Evolutionary conservation across 345 rosid genomes (phyloP).

Genomic region (Arabis alpina): DNA sequence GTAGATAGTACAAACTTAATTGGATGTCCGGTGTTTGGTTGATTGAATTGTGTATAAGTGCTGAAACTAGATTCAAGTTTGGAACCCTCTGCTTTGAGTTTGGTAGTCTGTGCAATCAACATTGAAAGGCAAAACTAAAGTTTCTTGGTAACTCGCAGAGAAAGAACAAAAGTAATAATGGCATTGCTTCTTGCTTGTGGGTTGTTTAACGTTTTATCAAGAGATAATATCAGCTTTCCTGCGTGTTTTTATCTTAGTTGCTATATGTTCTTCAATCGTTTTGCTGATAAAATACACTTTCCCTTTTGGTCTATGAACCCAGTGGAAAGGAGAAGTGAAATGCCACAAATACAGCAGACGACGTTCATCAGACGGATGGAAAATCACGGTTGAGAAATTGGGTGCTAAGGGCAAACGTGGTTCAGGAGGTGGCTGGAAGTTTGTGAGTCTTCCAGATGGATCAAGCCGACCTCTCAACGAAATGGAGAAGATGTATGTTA

Average conservation of each 20-base stretch:
- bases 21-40: background rate
- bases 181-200: constrained; percentile 5
- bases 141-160: background rate
- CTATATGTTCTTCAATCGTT: background rate
- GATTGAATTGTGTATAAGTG: background rate
- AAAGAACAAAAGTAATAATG: constrained; percentile 11
- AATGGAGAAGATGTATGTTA: constrained; percentile 79
- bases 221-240: background rate
- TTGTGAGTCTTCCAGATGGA: constrained; percentile 88
- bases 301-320: constrained; percentile 27
- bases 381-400: constrained; percentile 78
- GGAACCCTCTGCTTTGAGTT: constrained; percentile 12
- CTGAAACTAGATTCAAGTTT: constrained; percentile 8
- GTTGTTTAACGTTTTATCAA: background rate
- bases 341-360: constrained; percentile 89
- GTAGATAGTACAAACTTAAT: background rate
- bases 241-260: constrained; percentile 6
- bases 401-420: constrained; percentile 86
- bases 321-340: constrained; percentile 80
- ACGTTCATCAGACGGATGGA: constrained; percentile 85
- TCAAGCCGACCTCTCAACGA: constrained; percentile 85
- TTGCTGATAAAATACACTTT: constrained; percentile 4
- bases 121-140: constrained; percentile 1
- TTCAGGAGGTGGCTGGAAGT: constrained; percentile 94
- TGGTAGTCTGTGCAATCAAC: background rate